phyloP scores from a whole-genome alignment of 371 early-diverging fungal genomes.

The Lichtheimia corymbifera region DNA sequence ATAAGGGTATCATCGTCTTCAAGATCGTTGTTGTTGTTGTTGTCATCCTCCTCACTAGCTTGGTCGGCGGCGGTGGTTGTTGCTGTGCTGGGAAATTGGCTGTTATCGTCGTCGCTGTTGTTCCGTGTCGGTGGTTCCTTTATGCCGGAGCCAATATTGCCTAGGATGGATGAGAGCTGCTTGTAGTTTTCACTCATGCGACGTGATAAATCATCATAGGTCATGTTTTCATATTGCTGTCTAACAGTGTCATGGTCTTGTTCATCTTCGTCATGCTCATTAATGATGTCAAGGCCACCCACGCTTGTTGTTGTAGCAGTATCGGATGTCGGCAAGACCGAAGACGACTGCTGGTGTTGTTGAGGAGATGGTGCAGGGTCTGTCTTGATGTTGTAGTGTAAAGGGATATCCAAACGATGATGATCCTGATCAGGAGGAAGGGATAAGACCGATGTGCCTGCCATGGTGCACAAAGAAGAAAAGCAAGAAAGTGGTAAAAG shows the following conservation, averaged over 20 bases:
- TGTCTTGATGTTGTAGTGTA: conserved; percentile 14
- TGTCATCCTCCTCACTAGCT: conserved; percentile 11
- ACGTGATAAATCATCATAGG: conserved; percentile 46
- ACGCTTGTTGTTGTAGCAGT: conserved; percentile 3
- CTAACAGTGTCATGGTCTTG: conserved; percentile 14
- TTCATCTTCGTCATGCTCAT: conserved; percentile 23
- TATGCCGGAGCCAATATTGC: conserved; percentile 15
- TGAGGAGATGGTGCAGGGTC: not conserved
- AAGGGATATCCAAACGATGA: conserved; percentile 15
- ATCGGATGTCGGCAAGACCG: not conserved
- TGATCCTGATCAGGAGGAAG: conserved; percentile 13
- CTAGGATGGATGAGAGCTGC: conserved; percentile 41
- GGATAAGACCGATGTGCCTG: conserved; percentile 21
- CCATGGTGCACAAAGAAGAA: conserved; percentile 10
- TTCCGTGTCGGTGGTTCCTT: conserved; percentile 15
- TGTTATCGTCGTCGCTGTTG: conserved; percentile 10
- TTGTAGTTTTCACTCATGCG: conserved; percentile 45
- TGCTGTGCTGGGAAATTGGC: not conserved
- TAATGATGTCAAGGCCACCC: conserved; percentile 23
- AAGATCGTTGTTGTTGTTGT: conserved; percentile 6
- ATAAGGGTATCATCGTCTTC: conserved; percentile 11
- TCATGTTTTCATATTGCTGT: conserved; percentile 45
- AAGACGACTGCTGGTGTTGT: too few species aligned
- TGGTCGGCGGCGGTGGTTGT: conserved; percentile 7
- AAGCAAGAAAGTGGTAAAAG: not conserved